Conservation (phyloP, 331 rosid species). For the Ulmus americana region DNA sequence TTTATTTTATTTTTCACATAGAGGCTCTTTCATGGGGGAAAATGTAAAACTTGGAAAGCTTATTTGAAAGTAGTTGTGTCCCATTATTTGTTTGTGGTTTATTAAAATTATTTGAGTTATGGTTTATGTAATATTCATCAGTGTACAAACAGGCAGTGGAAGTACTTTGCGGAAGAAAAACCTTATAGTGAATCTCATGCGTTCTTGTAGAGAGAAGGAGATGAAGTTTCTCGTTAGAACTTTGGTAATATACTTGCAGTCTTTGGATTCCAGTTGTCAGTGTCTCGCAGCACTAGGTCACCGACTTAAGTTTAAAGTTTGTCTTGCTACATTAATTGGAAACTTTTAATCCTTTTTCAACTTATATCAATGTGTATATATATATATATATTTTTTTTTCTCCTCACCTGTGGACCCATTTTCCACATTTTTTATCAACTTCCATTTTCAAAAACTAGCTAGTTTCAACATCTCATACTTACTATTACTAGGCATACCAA, state of each 20-base stretch:
- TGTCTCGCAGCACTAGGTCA: too few relatives aligned
- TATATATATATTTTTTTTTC: too few relatives aligned
- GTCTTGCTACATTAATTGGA: not conserved
- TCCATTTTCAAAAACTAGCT: too few relatives aligned
- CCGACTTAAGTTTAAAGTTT: not conserved
- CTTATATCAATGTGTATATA: too few relatives aligned
- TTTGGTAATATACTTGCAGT: constrained; percentile 51
- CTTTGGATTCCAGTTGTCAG: constrained; percentile 1
- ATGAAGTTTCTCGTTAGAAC: constrained; percentile 88
- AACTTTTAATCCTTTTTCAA: not conserved
- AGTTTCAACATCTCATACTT: too few relatives aligned
- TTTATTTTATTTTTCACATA: too few relatives aligned
- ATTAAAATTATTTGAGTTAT: constrained; percentile 9
- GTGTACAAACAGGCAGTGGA: constrained; percentile 88
- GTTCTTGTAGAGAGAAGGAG: constrained; percentile 88
- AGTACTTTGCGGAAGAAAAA: constrained; percentile 74
- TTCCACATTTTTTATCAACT: too few relatives aligned
- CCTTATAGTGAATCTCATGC: constrained; percentile 69
- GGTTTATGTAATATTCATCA: constrained; percentile 43
- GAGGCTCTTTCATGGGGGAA: too few relatives aligned
- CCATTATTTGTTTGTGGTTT: constrained; percentile 1
- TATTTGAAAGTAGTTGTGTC: not conserved
- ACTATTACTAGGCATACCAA: too few relatives aligned
- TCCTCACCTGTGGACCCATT: too few relatives aligned
- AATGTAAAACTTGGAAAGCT: too few relatives aligned